A percentile compares a stretch with the other conserved stretches of the same genome.
These are phyloP conservation scores for Neodidymelliopsis sp. DNA, from an alignment of 2,329 filamentous ascomycete species.

Conservation along the genomic window DNA sequence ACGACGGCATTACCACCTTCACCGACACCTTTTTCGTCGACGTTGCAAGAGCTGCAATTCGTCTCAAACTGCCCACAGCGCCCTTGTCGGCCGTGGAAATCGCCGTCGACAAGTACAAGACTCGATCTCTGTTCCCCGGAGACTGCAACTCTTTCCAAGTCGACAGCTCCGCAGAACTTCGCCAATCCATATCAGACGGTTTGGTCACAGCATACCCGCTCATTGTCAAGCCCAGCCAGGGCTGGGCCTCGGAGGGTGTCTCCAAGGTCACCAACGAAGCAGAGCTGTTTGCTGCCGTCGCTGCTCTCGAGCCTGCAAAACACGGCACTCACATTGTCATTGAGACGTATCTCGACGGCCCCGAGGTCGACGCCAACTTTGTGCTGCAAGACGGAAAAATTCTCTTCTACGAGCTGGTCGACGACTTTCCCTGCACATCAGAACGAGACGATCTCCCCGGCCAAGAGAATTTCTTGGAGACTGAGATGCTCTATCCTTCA, in stretches of 20 bases:
- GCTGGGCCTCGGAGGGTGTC: constrained; percentile 47
- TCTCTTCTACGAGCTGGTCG: constrained; percentile 20
- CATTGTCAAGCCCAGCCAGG: constrained; percentile 50
- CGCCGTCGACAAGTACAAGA: constrained; percentile 8
- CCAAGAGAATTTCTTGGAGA: constrained; percentile 19
- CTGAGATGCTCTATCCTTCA: constrained; percentile 9
- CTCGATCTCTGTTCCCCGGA: constrained; percentile 3
- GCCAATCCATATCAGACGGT: constrained; percentile 2
- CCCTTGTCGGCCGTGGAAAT: constrained; percentile 1
- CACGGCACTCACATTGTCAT: constrained; percentile 37
- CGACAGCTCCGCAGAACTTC: constrained; percentile 8
- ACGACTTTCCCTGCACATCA: constrained; percentile 22
- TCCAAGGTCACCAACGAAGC: constrained; percentile 34
- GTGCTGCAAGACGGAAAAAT: constrained; percentile 23
- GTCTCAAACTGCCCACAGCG: not conserved
- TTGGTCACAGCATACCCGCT: constrained; percentile 22
- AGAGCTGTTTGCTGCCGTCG: constrained; percentile 30
- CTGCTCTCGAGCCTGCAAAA: constrained; percentile 17
- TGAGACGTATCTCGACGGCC: constrained; percentile 26
- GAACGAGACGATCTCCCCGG: constrained; percentile 1
- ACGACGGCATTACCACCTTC: constrained; percentile 1
- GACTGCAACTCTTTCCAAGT: not conserved
- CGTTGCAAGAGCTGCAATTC: not conserved
- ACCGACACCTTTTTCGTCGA: not conserved
- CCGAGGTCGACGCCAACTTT: constrained; percentile 28